These are phyloP conservation scores for Chloranthus sessilifolius DNA, from an alignment of 164 flowering plant species.

Conservation along the genomic window DNA sequence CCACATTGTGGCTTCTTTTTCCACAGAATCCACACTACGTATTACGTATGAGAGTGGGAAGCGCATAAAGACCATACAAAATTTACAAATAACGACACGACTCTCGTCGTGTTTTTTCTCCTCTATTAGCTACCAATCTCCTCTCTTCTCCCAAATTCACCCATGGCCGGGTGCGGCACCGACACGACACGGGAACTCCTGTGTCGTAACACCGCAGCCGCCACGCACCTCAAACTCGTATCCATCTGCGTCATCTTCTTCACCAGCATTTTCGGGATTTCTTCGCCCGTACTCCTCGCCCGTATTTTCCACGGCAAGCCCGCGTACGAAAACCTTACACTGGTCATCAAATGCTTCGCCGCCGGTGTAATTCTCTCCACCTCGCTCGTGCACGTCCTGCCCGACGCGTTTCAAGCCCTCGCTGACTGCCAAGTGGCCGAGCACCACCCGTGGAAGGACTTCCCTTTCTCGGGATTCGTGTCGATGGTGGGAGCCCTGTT, in stretches of 20 bases:
- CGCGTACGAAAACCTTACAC: slow-evolving; percentile 34
- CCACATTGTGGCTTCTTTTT: no score
- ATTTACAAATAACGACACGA: slow-evolving; percentile 10
- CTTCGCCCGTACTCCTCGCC: slow-evolving; percentile 53
- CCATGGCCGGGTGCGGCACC: slow-evolving; percentile 28
- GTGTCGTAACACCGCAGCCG: slow-evolving; percentile 49
- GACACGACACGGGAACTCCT: slow-evolving; percentile 26
- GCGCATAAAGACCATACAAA: slow-evolving; percentile 1
- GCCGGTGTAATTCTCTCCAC: slow-evolving; percentile 82
- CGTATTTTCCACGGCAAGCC: slow-evolving; percentile 50
- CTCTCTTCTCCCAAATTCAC: slow-evolving; percentile 12
- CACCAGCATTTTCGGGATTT: slow-evolving; percentile 55
- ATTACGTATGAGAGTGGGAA: no score
- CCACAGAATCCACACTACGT: no score
- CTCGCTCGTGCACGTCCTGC: slow-evolving; percentile 75
- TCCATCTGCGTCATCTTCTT: slow-evolving; percentile 45
- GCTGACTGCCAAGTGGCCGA: slow-evolving; percentile 50
- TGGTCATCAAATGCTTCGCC: slow-evolving; percentile 77
- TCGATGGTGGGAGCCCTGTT: slow-evolving; percentile 45
- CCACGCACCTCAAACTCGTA: slow-evolving; percentile 49
- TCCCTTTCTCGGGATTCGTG: slow-evolving; percentile 64
- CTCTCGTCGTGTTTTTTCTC: slow-evolving; percentile 4
- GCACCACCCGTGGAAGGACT: slow-evolving; percentile 70
- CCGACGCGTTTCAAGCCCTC: slow-evolving; percentile 63
- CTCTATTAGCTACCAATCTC: slow-evolving; percentile 15